phyloP scores from a whole-genome alignment of 148 eudicot species.

The Cornus controversa region DNA sequence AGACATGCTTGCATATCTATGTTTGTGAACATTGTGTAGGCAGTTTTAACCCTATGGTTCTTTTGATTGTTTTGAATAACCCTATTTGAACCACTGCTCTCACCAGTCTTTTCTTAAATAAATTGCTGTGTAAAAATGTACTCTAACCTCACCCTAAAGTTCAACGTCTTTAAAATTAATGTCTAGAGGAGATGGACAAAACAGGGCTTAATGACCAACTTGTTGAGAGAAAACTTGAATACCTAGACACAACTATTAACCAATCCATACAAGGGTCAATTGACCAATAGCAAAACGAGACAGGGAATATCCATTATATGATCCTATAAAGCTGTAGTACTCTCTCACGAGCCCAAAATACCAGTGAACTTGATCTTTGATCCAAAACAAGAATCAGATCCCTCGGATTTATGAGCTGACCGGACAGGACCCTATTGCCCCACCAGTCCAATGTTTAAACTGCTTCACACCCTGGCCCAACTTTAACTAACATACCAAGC shows the following conservation, averaged over 20 bases:
- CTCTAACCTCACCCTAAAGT: neutral
- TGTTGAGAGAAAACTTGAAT: neutral
- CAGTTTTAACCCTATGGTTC: too few relatives aligned
- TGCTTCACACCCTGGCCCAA: neutral
- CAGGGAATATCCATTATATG: neutral
- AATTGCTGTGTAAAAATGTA: neutral
- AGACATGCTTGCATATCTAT: too few relatives aligned
- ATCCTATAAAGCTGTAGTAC: neutral
- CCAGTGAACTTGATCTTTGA: neutral
- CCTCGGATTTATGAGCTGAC: neutral
- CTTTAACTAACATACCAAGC: neutral
- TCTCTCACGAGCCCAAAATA: neutral
- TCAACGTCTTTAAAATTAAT: neutral
- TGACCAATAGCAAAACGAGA: neutral
- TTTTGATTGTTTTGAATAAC: too few relatives aligned
- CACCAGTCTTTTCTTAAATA: too few relatives aligned
- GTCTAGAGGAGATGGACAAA: neutral
- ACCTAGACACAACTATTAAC: neutral
- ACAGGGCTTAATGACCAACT: neutral
- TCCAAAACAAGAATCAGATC: conserved; percentile 1
- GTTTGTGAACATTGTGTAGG: too few relatives aligned
- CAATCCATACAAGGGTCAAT: neutral
- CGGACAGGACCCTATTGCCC: neutral
- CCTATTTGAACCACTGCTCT: neutral
- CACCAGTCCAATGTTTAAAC: neutral